Evolutionary conservation across 805 yeast genomes (phyloP), one percentile per base, ranked within the genome.

Genomic region (Candida schatavii): DNA sequence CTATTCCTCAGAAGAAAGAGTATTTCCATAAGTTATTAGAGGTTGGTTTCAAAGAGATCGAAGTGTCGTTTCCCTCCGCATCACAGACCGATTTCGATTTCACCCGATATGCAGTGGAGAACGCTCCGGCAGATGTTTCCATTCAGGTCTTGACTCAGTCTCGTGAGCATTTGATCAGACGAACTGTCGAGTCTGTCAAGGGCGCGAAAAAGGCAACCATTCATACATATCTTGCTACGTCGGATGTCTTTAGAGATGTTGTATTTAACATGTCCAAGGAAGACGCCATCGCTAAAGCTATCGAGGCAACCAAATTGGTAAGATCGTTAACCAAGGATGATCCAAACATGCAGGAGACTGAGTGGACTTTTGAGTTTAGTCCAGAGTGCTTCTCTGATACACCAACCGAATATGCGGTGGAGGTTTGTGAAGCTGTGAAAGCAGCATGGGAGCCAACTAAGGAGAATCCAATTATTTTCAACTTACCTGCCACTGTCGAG

Each of bases 401-500:
- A 3, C 74, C 77, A 30, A 68, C 79, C 5, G 85, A 81, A 22
- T 85, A 68, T 59, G 81, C 82, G 3, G 55, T 85, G 7, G 66
- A 75, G 50, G 74, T 85, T 18, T 83, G 90, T 62, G 87, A 84
- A 54, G 86, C 86, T 13, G 93, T 85, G 26, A 82, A 81, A 60
- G 64, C 61, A 18, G 88, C 85, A 4, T 85, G 95, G 95, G 77
- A 60, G 22, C 91, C 93, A 23, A 57, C 82, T 2, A 73, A 43
- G 18, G 82, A 77, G 30, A 68, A 70, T 45, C 89, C 89, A 37
- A 83, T 85, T 46, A 83, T 86, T 47, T 85, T 85, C 70, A 85
- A 85, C 62, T 70, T 85, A 46, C 95, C 95, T 3, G 93, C 95
- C 18, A 85, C 95, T 11, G 91, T 85, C 15, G 95, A 85, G 64